Percentiles rank a stretch among this genome's conserved stretches.
Evolutionary conservation across 2,329 filamentous ascomycete species (phyloP).

Genomic region (Fusarium cicatricum): DNA sequence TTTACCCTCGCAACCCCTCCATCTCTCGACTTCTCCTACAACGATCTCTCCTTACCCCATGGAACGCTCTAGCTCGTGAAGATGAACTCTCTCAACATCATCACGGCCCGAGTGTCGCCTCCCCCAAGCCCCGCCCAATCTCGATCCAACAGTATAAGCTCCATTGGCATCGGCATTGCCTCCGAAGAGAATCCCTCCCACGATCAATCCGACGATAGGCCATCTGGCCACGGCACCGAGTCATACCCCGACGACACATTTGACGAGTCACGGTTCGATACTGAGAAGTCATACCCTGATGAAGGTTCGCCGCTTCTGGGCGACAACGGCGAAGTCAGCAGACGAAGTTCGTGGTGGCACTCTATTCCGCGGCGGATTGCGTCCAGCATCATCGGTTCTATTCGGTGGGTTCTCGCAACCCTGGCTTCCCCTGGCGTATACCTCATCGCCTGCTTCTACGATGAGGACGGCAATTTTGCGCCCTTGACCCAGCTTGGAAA

Average conservation of each 20-base stretch:
- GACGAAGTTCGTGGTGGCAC: conserved; percentile 59
- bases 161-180: conserved; percentile 57
- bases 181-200: conserved; percentile 48
- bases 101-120: conserved; percentile 82
- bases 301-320: conserved; percentile 74
- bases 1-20: conserved; percentile 2
- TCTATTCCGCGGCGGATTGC: conserved; percentile 74
- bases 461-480: conserved; percentile 80
- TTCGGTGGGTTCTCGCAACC: conserved; percentile 81
- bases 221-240: conserved; percentile 48
- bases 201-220: conserved; percentile 42
- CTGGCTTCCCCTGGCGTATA: conserved; percentile 84
- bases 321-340: conserved; percentile 47
- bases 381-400: conserved; percentile 75
- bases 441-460: conserved; percentile 82
- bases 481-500: conserved; percentile 77
- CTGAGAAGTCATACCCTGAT: conserved; percentile 48
- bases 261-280: conserved; percentile 48
- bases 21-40: conserved; percentile 6
- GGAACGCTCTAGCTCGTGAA: conserved; percentile 64
- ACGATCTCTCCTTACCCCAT: conserved; percentile 50
- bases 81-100: conserved; percentile 98
- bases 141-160: conserved; percentile 68
- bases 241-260: conserved; percentile 48
- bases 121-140: conserved; percentile 64